Evolutionary conservation across 176 grass and related monocot genomes (phyloP).

Genomic region (Eleusine coracana): DNA sequence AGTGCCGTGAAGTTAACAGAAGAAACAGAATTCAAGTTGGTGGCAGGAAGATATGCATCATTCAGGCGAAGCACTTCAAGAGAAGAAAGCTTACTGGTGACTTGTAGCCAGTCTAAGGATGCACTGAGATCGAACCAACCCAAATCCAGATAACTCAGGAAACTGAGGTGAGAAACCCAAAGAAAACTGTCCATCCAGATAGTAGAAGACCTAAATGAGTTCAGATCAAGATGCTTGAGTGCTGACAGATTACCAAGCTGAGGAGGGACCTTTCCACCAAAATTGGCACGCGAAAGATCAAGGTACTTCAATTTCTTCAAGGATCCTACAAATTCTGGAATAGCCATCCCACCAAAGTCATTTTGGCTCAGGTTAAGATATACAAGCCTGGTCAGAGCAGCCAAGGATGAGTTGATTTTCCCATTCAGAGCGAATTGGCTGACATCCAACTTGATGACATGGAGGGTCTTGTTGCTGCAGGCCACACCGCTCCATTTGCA

Average conservation of each 20-base stretch:
- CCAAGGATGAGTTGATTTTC: slow-evolving; percentile 1
- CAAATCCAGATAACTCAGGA: background rate
- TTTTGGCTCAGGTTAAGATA: background rate
- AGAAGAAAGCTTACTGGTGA: background rate
- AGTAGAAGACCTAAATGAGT: background rate
- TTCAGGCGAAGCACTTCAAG: slow-evolving; percentile 12
- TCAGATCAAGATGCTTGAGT: slow-evolving; percentile 6
- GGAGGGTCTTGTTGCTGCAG: slow-evolving; percentile 12
- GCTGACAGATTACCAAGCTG: slow-evolving; percentile 2
- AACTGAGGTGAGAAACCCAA: background rate
- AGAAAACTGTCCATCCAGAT: background rate
- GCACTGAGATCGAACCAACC: background rate
- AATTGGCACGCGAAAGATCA: slow-evolving; percentile 2
- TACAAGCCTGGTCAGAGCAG: background rate
- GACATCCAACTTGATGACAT: background rate
- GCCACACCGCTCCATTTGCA: background rate
- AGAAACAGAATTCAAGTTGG: background rate
- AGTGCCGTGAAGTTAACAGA: background rate
- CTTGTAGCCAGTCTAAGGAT: slow-evolving; percentile 4
- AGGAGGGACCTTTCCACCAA: background rate
- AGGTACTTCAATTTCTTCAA: slow-evolving; percentile 7
- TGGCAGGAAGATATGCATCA: slow-evolving; percentile 12
- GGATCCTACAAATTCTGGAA: slow-evolving; percentile 3
- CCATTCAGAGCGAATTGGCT: background rate
- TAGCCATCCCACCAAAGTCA: background rate